Conservation (phyloP, 2,329 filamentous ascomycete species). For the Scedosporium aurantiacum region DNA sequence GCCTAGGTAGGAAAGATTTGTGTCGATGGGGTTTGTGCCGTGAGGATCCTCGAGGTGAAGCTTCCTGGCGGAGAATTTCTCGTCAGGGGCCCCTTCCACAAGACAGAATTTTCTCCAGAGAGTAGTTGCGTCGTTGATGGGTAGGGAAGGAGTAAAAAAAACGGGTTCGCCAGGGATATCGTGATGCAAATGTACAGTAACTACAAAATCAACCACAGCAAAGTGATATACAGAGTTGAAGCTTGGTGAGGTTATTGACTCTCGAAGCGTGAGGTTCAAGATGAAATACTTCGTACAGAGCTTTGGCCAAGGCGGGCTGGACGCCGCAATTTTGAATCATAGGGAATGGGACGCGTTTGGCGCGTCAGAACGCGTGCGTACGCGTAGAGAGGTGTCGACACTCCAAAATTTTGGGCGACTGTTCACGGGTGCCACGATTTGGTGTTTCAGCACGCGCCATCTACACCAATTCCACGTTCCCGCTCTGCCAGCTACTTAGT, state of each 20-base stretch:
- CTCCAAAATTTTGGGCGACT: neutral
- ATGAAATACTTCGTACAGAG: neutral
- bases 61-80: neutral
- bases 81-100: neutral
- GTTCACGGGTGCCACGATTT: neutral
- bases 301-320: neutral
- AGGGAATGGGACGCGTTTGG: constrained; percentile 7
- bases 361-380: neutral
- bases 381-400: constrained; percentile 1
- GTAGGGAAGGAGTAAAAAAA: neutral
- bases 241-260: too few species aligned
- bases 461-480: neutral
- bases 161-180: neutral
- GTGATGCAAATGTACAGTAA: too few species aligned
- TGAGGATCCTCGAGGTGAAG: neutral
- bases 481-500: neutral
- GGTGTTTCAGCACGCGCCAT: neutral
- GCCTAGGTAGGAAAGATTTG: constrained; percentile 1
- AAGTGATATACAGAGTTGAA: too few species aligned
- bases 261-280: too few species aligned
- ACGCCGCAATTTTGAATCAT: neutral
- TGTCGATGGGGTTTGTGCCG: neutral
- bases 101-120: neutral
- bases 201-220: too few species aligned
- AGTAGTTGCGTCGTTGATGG: neutral